Conservation (phyloP, 169 alveolate genomes). For the Eimeria acervulina region DNA sequence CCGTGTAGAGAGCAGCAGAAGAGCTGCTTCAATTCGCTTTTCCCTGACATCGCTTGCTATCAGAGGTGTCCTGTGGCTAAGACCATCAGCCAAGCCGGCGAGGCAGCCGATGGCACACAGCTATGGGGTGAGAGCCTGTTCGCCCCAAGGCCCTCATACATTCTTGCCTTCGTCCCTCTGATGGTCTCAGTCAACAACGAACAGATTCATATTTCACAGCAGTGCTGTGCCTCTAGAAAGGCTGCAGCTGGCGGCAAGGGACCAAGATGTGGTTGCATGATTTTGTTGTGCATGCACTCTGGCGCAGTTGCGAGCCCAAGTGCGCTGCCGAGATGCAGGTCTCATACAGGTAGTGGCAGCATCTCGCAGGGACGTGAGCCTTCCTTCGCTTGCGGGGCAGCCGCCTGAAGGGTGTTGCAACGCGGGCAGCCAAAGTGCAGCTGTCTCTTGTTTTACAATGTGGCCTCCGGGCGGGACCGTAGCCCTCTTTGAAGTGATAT, state of each 20-base stretch:
- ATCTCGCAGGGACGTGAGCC: conserved; percentile 60
- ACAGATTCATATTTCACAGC: conserved; percentile 51
- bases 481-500: conserved; percentile 42
- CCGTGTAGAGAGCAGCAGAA: conserved; percentile 69
- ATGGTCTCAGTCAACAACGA: not conserved
- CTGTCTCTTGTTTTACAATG: conserved; percentile 42
- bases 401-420: conserved; percentile 39
- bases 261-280: conserved; percentile 31
- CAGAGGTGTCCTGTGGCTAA: conserved; percentile 36
- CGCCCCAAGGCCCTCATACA: not conserved
- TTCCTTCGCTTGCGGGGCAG: conserved; percentile 60
- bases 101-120: not conserved
- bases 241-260: conserved; percentile 50
- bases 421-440: conserved; percentile 78
- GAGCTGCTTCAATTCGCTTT: conserved; percentile 32
- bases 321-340: conserved; percentile 53
- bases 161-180: conserved; percentile 40
- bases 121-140: not conserved
- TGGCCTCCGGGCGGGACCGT: conserved; percentile 59
- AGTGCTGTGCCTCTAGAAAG: conserved; percentile 48
- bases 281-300: conserved; percentile 42
- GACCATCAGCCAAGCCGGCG: conserved; percentile 29
- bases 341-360: conserved; percentile 51
- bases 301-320: conserved; percentile 31
- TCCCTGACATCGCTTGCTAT: not conserved